These are phyloP conservation scores for Danielozyma ontarioensis DNA, from an alignment of 805 yeast genomes.

Conservation along the genomic window DNA sequence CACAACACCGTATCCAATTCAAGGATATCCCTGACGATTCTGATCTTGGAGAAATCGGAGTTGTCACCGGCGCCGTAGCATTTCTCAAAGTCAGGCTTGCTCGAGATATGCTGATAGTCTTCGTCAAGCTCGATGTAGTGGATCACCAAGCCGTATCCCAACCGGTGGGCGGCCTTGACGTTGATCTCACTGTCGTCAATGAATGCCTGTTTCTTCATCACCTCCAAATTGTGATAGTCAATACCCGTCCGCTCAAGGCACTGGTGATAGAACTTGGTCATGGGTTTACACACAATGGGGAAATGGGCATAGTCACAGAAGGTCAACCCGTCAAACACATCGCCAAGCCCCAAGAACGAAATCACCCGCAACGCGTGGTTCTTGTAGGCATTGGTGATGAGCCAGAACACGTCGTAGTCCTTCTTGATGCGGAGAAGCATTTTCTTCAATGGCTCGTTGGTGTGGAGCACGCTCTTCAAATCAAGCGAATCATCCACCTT, in stretches of 20 bases:
- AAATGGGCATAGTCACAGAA: constrained; percentile 78
- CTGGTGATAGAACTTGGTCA: constrained; percentile 56
- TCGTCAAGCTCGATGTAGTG: constrained; percentile 72
- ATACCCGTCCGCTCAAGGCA: constrained; percentile 66
- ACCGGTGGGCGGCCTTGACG: constrained; percentile 62
- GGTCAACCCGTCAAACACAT: constrained; percentile 88
- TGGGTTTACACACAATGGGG: constrained; percentile 86
- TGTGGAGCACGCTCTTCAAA: constrained; percentile 67
- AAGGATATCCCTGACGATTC: constrained; percentile 51
- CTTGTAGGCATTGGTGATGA: constrained; percentile 90
- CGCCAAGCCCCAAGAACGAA: constrained; percentile 80
- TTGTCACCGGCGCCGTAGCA: constrained; percentile 32
- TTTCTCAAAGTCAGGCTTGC: constrained; percentile 23
- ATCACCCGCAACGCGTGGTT: constrained; percentile 84
- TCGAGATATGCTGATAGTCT: constrained; percentile 35
- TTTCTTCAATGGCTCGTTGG: constrained; percentile 50
- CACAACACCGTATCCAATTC: constrained; percentile 38
- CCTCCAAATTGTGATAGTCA: constrained; percentile 24
- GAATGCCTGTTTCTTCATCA: constrained; percentile 51
- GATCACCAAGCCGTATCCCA: constrained; percentile 69
- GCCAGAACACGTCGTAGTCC: constrained; percentile 70
- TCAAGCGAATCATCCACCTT: constrained; percentile 93
- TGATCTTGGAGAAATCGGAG: constrained; percentile 26
- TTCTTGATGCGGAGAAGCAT: constrained; percentile 43
- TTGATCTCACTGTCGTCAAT: constrained; percentile 86